Conservation (phyloP, 495 filamentous ascomycete species). For the Hapsidospora chrysogenum region DNA sequence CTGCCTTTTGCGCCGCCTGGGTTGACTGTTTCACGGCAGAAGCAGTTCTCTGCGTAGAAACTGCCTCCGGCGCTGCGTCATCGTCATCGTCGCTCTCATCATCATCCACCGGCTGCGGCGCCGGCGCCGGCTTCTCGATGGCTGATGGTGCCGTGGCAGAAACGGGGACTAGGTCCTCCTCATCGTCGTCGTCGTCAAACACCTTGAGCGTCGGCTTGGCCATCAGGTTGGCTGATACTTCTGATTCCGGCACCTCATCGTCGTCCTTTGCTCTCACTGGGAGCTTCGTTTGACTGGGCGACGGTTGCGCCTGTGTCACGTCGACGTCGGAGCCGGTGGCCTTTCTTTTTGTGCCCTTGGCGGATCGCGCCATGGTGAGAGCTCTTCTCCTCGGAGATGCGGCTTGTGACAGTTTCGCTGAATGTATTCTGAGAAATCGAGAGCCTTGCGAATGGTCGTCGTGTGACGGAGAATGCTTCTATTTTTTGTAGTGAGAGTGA, state of each 20-base stretch:
- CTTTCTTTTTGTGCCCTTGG: not conserved
- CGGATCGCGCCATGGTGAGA: not conserved
- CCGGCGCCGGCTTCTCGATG: conserved; percentile 8
- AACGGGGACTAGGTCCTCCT: conserved; percentile 15
- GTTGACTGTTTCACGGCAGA: conserved; percentile 16
- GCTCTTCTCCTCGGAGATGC: not conserved
- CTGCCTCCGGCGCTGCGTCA: conserved; percentile 26
- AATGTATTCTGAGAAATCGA: not conserved
- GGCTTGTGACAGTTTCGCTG: not conserved
- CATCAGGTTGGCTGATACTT: conserved; percentile 3
- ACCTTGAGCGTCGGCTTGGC: conserved; percentile 12
- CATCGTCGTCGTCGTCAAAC: conserved; percentile 16
- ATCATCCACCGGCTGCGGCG: conserved; percentile 5
- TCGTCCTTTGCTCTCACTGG: conserved; percentile 1
- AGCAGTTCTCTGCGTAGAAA: conserved; percentile 21
- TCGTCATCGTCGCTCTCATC: conserved; percentile 21
- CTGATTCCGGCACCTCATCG: not conserved
- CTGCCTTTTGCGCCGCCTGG: conserved; percentile 19
- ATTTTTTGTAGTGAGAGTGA: no score
- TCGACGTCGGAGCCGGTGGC: not conserved
- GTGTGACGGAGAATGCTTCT: no score
- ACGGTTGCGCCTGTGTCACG: not conserved
- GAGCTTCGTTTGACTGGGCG: not conserved
- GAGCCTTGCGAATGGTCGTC: not conserved
- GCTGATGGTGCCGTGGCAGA: conserved; percentile 14